These are phyloP conservation scores for Dioszegia aurantiaca DNA, from an alignment of 768 basidiomycete genomes.

Conservation along the genomic window DNA sequence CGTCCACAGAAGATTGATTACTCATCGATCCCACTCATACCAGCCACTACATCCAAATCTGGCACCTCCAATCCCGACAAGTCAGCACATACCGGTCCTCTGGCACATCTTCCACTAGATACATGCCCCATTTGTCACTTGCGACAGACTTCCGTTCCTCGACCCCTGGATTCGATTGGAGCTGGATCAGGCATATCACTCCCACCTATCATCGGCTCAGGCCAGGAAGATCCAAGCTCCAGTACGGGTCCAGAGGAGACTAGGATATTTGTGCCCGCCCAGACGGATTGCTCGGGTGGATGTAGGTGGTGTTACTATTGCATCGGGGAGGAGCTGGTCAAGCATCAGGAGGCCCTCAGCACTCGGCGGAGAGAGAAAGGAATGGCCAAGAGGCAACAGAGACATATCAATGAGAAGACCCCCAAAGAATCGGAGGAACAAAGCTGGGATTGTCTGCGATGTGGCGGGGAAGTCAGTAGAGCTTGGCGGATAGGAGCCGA, in stretches of 20 bases:
- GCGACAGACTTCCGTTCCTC: constrained; percentile 25
- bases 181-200: constrained; percentile 24
- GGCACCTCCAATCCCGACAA: neutral
- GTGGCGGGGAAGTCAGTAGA: constrained; percentile 63
- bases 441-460: constrained; percentile 82
- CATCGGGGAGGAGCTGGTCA: constrained; percentile 73
- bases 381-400: neutral
- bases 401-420: neutral
- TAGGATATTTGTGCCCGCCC: constrained; percentile 70
- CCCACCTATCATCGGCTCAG: constrained; percentile 18
- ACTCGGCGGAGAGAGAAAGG: constrained; percentile 3
- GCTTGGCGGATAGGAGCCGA: constrained; percentile 60
- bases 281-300: constrained; percentile 62
- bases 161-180: constrained; percentile 58
- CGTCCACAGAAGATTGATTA: constrained; percentile 23
- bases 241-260: constrained; percentile 62
- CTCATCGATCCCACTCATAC: constrained; percentile 14
- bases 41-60: constrained; percentile 6
- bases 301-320: constrained; percentile 94
- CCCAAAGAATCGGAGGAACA: constrained; percentile 60
- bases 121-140: constrained; percentile 82
- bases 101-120: constrained; percentile 65
- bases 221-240: constrained; percentile 18
- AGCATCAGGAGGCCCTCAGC: constrained; percentile 18
- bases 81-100: constrained; percentile 56